Evolutionary conservation across 2,329 filamentous ascomycete genomes (phyloP), one percentile per base, ranked within the genome.

Genomic region (Dryadomyces sulphureus): DNA sequence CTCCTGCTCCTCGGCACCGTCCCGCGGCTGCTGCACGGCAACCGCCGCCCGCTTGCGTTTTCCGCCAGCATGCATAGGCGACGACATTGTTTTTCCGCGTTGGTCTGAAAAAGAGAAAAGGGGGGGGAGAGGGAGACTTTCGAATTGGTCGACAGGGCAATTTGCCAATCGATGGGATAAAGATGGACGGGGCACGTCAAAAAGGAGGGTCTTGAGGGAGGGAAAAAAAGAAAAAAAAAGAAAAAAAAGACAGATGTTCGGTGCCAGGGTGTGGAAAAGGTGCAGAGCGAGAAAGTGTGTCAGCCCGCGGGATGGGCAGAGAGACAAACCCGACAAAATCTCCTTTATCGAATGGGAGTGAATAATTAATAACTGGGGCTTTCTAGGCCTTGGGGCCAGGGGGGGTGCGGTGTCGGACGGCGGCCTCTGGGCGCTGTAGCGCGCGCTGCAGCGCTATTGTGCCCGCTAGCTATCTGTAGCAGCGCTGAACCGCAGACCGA

Each of bases 21-120:
- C 39, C n/a, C 11, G 25, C 6, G n/a, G 11, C 36, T 17, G 35
- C 43, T 22, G 36, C 36, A 20, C 8, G 20, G n/a, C 12, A 43
- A 11, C 2, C 42, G 35, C 14, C 16, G 34, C 16, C 17, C 52
- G 52, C 43, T 53, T 53, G 8, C 52, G 52, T 25, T 53, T 53
- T 44, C 50, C 48, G 46, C 48, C 45, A 7, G 48, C 46, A 46
- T 27, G 41, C 42, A 32, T 22, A 42, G 43, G 19, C n/a, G 43
- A 45, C 5, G 24, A 9, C 43, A 45, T 45, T n/a, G n/a, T n/a
- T 8, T 17, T 24, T 14, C 6, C 14, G 34, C 1, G 9, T 1
- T 5, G n/a, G 30, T 14, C 7, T 20, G 38, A 36, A 20, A 40
- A 22, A 14, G 14, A 39, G 22, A 14, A 27, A n/a, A 25, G 27